Evolutionary conservation across 805 yeast genomes (phyloP), one percentile per base, ranked within the genome.

Genomic region (Saccharomyces jurei): DNA sequence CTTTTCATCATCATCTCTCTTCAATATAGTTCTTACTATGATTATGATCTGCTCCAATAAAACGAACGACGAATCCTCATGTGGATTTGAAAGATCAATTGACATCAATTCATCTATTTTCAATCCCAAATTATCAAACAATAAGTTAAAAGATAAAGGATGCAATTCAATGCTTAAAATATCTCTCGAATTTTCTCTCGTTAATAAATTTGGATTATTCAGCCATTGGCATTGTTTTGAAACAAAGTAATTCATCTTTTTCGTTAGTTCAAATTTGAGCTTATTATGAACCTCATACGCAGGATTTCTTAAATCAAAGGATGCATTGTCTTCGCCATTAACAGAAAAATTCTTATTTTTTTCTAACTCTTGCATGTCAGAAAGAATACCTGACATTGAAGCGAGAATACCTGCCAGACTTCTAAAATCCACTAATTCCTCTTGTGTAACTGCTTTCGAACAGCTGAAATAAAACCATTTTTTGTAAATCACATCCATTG

Each of bases 341-440:
- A 4, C 22, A 13, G 44, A 3, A 8, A 11, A 9, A 6, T 17
- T n/a, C 17, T 36, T 36, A 2, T 31, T 22, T 17, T 52, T 31
- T 17, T 36, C 25, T 3, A 36, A 17, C 25, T 36, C 44, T 17
- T 21, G 44, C 17, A 49, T 41, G 14, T 44, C 28, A 17, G 49
- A 59, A 55, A 86, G 79, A 14, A 83, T 75, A 31, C 94, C 89
- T 49, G 87, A 79, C 0, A 84, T 71, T 0, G 89, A 80, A 2
- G 89, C 88, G 56, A 87, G 66, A 56, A 84, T 81, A 6, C 91
- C 94, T 2, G 89, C 82, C 63, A 77, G 83, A 63, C 83, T 85
- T 58, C 86, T 74, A 66, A 82, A 81, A 26, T 81, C 76, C n/a
- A 70, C 56, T 28, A 68, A 55, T 65, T 80, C 68, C 60, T 76